Conservation (phyloP, 1,284 basidiomycete species). For the Puccinia hordei region DNA sequence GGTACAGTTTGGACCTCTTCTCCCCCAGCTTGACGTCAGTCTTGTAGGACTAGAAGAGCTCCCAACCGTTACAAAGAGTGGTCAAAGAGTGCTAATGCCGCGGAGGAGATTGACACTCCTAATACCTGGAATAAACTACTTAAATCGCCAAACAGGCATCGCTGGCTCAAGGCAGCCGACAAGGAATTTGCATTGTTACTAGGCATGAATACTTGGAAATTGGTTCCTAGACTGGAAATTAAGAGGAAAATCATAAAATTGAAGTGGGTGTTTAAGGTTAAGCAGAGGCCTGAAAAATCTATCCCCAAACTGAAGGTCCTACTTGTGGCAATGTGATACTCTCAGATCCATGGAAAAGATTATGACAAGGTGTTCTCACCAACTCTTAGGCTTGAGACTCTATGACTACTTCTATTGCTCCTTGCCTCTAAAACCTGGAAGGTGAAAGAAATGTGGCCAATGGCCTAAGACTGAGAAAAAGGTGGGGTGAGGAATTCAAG, state of each 20-base stretch:
- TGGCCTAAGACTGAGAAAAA: no score
- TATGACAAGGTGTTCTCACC: no score
- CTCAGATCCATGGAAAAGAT: not conserved
- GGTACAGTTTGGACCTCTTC: no score
- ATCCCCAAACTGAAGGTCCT: slow-evolving; percentile 1
- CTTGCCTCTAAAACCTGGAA: not conserved
- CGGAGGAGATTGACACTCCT: not conserved
- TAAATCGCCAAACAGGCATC: not conserved
- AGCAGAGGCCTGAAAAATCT: not conserved
- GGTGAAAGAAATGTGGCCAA: no score
- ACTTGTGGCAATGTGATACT: not conserved
- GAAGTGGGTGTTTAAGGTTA: slow-evolving; percentile 26
- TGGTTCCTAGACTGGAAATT: not conserved
- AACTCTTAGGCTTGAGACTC: not conserved
- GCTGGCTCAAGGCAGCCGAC: not conserved
- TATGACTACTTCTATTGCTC: not conserved
- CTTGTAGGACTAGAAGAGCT: not conserved
- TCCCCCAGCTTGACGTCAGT: not conserved
- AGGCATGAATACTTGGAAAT: not conserved
- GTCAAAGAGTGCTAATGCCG: not conserved
- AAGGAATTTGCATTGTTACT: not conserved
- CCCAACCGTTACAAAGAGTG: not conserved
- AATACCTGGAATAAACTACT: not conserved
- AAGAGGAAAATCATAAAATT: not conserved
- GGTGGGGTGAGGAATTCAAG: no score